Percentiles rank a stretch among this genome's conserved stretches.
These are phyloP conservation scores for Andrographis paniculata DNA, from an alignment of 305 asterid genomes.

Conservation along the genomic window DNA sequence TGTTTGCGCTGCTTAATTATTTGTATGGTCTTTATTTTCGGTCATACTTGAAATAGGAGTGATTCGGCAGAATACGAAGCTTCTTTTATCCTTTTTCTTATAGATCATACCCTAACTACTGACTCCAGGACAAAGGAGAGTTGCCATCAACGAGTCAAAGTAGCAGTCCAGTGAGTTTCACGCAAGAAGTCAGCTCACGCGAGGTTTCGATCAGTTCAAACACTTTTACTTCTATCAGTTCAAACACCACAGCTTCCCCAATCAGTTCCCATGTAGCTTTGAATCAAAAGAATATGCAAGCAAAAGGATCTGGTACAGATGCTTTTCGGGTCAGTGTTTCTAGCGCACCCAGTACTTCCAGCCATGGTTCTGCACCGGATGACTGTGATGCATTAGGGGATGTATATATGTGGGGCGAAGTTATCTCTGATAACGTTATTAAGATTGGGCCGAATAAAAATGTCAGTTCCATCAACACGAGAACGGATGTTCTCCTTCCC, in stretches of 20 bases:
- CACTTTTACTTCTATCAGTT: slow-evolving; percentile 51
- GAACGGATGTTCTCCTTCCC: slow-evolving; percentile 44
- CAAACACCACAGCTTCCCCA: no score
- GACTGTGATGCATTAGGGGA: slow-evolving; percentile 68
- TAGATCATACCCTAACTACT: slow-evolving; percentile 3
- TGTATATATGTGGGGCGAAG: slow-evolving; percentile 67
- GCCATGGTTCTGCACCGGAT: slow-evolving; percentile 66
- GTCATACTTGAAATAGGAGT: no score
- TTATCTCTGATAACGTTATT: slow-evolving; percentile 36
- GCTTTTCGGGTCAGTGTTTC: slow-evolving; percentile 72
- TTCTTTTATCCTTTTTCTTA: not conserved
- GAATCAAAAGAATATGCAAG: slow-evolving; percentile 41
- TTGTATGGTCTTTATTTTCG: no score
- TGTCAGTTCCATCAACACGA: slow-evolving; percentile 31
- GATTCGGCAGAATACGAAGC: not conserved
- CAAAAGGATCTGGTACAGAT: slow-evolving; percentile 47
- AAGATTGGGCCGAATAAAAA: slow-evolving; percentile 18
- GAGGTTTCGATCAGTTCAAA: slow-evolving; percentile 59
- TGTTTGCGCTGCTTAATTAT: no score
- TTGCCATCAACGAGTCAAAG: slow-evolving; percentile 74
- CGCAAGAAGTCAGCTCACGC: slow-evolving; percentile 64
- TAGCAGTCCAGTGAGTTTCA: slow-evolving; percentile 63
- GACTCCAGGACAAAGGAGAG: slow-evolving; percentile 56
- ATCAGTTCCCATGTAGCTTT: slow-evolving; percentile 48
- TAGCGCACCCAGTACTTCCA: slow-evolving; percentile 70